Base-by-base conservation (phyloP, 352 stramenopile species). In the Peronospora destructor region DNA sequence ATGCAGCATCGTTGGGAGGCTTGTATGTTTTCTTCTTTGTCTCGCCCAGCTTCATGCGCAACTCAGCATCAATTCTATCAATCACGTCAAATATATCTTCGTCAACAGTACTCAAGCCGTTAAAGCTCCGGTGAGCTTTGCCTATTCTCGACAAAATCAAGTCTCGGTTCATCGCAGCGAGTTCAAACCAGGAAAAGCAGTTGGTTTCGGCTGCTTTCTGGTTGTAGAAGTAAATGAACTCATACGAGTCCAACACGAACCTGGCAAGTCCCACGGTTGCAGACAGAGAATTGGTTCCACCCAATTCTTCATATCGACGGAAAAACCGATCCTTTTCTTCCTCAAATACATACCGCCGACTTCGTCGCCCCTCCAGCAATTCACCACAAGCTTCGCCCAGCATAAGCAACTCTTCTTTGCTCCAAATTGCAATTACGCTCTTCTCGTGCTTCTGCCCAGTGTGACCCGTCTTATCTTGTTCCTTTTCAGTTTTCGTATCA, bases 201-300 rank as follows among this genome's bases (percentile, higher is more conserved):
- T 59, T 42, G n/a, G 45, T 61, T 6, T 56, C 59, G 0, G 30
- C 43, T 5, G 61, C 65, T 26, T 63, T 66, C 41, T 59, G 32
- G 41, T 71, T 57, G 51, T 71, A 74, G 11, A 66, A 68, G 47
- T 69, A 69, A 33, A 74, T 64, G 39, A 74, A 74, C 41, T 74
- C 65, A 37, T 68, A 74, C 45, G 65, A 74, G 37, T 74, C 65
- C 38, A 74, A 47, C 17, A 74, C 42, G 30, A 63, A 68, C 13
- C 65, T 39, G 5, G 65, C 65, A 5, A 68, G 52, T 2, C 57
- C 48, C 25, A 74, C 55, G 4, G 59, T 47, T 0, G 52, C 57
- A n/a, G n/a, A 33, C 14, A 64, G 12, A 11, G 61, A 59, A 35
- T 70, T 70, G 0, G 16, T 55, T 11, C 65, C 65, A 6, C 61